Evolutionary conservation across 495 filamentous ascomycete species (phyloP).

Genomic region (Neurospora sp.): DNA sequence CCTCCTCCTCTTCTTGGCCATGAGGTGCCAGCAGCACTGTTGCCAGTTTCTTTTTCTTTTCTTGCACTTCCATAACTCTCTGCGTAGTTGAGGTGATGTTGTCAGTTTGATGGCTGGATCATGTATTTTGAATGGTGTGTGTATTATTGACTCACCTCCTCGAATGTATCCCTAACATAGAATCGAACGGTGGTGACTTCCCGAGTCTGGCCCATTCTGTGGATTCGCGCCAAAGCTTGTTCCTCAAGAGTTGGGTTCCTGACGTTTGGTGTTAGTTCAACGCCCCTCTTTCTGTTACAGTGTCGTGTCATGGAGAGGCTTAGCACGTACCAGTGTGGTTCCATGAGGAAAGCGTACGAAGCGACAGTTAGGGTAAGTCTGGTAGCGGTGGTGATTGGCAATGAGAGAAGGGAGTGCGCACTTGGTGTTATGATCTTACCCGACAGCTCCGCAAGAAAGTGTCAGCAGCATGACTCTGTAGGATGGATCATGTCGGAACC

Average conservation of each 20-base stretch:
- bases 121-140: background rate
- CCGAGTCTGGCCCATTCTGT: constrained; percentile 28
- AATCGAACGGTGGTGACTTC: constrained; percentile 31
- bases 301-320: too few species aligned
- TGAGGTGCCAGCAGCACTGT: background rate
- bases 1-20: background rate
- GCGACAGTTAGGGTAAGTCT: constrained; percentile 29
- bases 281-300: too few species aligned
- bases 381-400: background rate
- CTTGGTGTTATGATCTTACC: constrained; percentile 12
- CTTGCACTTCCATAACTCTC: background rate
- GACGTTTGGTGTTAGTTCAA: too few species aligned
- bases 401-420: background rate
- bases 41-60: background rate
- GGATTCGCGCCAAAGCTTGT: constrained; percentile 29
- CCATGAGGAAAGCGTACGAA: constrained; percentile 32
- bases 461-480: constrained; percentile 28
- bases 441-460: constrained; percentile 33
- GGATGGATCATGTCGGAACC: constrained; percentile 20
- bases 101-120: background rate
- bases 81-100: background rate
- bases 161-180: constrained; percentile 26
- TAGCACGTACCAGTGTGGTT: constrained; percentile 25
- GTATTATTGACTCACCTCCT: constrained; percentile 15
- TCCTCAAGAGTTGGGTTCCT: constrained; percentile 36